Base-by-base conservation (phyloP, 2,329 filamentous ascomycete species). In the Paracoccidioides lutzii region DNA sequence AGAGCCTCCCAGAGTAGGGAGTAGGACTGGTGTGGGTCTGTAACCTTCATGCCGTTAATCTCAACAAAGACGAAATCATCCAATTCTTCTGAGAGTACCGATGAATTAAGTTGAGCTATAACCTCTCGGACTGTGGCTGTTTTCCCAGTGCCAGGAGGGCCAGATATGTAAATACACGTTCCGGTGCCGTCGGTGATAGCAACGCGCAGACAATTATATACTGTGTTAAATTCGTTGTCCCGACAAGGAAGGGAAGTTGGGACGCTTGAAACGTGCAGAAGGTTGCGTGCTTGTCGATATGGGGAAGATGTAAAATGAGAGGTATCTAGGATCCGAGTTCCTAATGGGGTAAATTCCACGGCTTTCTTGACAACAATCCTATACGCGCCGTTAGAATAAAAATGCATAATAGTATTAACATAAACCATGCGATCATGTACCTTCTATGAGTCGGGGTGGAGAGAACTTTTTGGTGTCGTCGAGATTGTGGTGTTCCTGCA, bases 41-140 rank as follows among this genome's bases (percentile, higher is more conserved):
- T 95, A 63, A 98, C 90, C 75, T 98, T 98, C 93, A 98, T 97
- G 62, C 93, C 94, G 71, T 98, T 98, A 73, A 98, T 97, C 71
- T 98, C 93, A 59, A 98, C 90, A 63, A 98, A 98, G 57, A 96
- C 95, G 70, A 98, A 98, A 68, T 97, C 91, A 65, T 98, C 93
- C 44, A 98, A 79, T 70, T 97, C 91, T 65, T 98, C 93, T 6
- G 85, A 83, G 50, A 82, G 79, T 0, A 97, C 93, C 0, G 89
- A 84, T n/a, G 85, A 82, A 63, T 97, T 91, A 7, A 98, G 79
- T 59, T 90, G 86, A 4, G 87, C 83, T 14, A 98, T 87, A 0
- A 97, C 93, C 71, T 98, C 93, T 50, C 93, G 86, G 8, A 98
- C 93, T 0, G 94, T 98, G 10, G 93, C 93, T 1, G 93, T 98